A percentile compares a stretch with the other conserved stretches of the same genome.
phyloP scores from a whole-genome alignment of 257 asterid genomes.

The Asclepias syriaca region DNA sequence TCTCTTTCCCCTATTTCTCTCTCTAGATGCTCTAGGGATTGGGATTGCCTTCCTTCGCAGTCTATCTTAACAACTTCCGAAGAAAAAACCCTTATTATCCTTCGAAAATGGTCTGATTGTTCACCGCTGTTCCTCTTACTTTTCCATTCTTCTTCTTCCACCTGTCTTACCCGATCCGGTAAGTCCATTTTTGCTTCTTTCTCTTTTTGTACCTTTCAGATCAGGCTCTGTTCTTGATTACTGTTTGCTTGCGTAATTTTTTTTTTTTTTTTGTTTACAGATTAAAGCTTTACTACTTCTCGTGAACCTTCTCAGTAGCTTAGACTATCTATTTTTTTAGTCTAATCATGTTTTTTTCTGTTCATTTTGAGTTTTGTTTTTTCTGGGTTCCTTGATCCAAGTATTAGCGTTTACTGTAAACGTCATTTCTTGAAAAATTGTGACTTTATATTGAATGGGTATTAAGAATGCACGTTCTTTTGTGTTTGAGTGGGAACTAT shows the following conservation, averaged over 20 bases:
- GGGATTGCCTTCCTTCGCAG: neutral
- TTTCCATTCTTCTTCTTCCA: constrained; percentile 16
- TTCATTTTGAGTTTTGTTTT: neutral
- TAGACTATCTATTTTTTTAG: neutral
- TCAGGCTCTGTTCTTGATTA: constrained; percentile 13
- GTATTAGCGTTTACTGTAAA: neutral
- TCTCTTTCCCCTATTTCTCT: constrained; percentile 20
- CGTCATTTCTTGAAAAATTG: constrained; percentile 2
- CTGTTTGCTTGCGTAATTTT: neutral
- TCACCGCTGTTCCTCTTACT: neutral
- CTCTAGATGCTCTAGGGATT: constrained; percentile 10
- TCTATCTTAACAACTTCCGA: neutral
- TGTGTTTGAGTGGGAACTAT: neutral
- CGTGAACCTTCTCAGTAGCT: neutral
- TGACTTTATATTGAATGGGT: neutral
- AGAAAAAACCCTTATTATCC: constrained; percentile 11
- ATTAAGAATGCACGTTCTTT: neutral
- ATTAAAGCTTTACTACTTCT: neutral
- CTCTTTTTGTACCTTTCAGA: constrained; percentile 9
- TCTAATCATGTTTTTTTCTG: neutral
- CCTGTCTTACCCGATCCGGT: constrained; percentile 26
- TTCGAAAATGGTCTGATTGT: constrained; percentile 27
- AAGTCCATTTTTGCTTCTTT: constrained; percentile 4
- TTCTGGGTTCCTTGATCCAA: constrained; percentile 10
- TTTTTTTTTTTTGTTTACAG: neutral